A percentile compares a stretch with the other conserved stretches of the same genome.
Evolutionary conservation across 2,329 filamentous ascomycete species (phyloP).

Genomic region (Paecilomyces fulvus): DNA sequence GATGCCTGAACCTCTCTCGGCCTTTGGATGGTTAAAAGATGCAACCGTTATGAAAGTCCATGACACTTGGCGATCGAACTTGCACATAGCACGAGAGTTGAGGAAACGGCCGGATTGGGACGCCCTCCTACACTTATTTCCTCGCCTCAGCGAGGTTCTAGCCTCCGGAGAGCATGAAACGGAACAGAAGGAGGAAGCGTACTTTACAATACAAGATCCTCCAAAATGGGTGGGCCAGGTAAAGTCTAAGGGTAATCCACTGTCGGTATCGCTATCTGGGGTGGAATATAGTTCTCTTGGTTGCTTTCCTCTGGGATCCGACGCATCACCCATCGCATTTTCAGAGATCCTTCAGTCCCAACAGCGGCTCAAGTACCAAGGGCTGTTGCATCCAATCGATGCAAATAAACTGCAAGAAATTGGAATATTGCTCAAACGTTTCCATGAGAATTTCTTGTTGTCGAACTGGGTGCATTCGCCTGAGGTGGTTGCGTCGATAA

Average conservation of each 20-base stretch:
- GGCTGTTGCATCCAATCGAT: constrained; percentile 33
- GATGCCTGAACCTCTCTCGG: constrained; percentile 32
- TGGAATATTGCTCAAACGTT: constrained; percentile 21
- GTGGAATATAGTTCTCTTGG: constrained; percentile 33
- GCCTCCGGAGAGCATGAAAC: constrained; percentile 14
- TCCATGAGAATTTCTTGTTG: constrained; percentile 18
- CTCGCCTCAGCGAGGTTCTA: constrained; percentile 17
- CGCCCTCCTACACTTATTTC: constrained; percentile 18
- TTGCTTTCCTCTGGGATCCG: constrained; percentile 41
- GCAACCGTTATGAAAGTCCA: constrained; percentile 37
- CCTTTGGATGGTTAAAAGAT: constrained; percentile 41
- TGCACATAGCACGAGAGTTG: constrained; percentile 12
- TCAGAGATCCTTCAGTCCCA: constrained; percentile 39
- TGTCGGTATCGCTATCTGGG: constrained; percentile 30
- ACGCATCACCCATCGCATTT: constrained; percentile 34
- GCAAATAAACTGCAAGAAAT: constrained; percentile 26
- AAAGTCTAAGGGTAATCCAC: constrained; percentile 25
- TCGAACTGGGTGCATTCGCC: constrained; percentile 11
- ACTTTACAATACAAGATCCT: constrained; percentile 16
- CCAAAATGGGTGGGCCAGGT: constrained; percentile 24
- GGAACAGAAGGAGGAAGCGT: constrained; percentile 3
- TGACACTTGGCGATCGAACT: constrained; percentile 32
- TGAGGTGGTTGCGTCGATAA: constrained; percentile 18
- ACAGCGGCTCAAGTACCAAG: constrained; percentile 32
- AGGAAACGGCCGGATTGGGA: constrained; percentile 16